Conservation (phyloP, 2,329 filamentous ascomycete genomes). For the Ciborinia camelliae region DNA sequence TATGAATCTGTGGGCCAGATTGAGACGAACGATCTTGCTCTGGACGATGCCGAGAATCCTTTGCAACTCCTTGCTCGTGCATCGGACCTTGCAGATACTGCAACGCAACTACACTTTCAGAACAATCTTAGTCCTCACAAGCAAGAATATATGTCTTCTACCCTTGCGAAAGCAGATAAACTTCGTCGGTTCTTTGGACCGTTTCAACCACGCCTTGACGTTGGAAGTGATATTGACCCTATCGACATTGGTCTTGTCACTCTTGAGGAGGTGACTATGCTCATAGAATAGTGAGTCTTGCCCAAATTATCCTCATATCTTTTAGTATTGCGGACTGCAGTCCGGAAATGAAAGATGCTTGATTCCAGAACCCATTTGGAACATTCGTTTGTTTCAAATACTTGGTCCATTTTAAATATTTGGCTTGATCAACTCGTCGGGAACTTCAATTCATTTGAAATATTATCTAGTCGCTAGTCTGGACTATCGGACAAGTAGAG, state of each 20-base stretch:
- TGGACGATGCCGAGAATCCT: constrained; percentile 73
- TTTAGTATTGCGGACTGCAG: not conserved
- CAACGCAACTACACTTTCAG: constrained; percentile 16
- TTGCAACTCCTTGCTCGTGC: constrained; percentile 69
- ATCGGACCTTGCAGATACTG: constrained; percentile 53
- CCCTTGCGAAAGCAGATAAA: constrained; percentile 35
- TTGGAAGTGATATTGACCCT: constrained; percentile 63
- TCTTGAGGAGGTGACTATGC: constrained; percentile 57
- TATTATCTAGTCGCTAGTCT: not conserved
- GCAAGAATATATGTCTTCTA: constrained; percentile 11
- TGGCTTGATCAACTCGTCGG: not conserved
- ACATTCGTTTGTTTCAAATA: not conserved
- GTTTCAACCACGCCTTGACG: constrained; percentile 59
- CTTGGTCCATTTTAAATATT: not conserved
- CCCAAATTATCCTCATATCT: not conserved
- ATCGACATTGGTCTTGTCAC: constrained; percentile 68
- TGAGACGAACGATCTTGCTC: constrained; percentile 52
- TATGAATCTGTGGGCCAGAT: not conserved
- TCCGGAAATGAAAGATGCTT: not conserved
- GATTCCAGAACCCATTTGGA: not conserved
- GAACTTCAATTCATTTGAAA: not conserved
- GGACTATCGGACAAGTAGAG: not conserved
- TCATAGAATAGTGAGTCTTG: constrained; percentile 59
- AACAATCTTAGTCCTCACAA: constrained; percentile 3
- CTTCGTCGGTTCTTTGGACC: constrained; percentile 66